Evolutionary conservation across 176 grass and related monocot species (phyloP).

Genomic region (Rhipidocladum racemiflorum): DNA sequence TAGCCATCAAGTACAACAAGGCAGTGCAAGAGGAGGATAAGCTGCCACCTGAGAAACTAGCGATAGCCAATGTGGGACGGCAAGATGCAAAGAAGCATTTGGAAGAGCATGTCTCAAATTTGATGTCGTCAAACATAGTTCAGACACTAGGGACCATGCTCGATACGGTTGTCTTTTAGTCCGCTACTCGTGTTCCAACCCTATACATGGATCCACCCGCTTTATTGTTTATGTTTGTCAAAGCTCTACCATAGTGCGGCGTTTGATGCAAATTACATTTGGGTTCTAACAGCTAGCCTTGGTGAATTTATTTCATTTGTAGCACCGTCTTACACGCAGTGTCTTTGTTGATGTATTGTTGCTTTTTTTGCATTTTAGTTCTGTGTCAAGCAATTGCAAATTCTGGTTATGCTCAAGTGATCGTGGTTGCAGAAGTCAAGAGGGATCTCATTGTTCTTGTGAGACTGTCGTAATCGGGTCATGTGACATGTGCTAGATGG

Average conservation of each 20-base stretch:
- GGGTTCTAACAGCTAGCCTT: conserved; percentile 3
- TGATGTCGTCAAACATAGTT: conserved; percentile 98
- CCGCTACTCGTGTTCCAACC: not conserved
- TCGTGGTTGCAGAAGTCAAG: not conserved
- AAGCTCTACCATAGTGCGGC: not conserved
- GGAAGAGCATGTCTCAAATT: conserved; percentile 93
- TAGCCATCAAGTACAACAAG: conserved; percentile 97
- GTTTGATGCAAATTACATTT: not conserved
- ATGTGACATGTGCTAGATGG: not conserved
- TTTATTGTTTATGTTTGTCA: not conserved
- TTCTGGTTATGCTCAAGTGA: not conserved
- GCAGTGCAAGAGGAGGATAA: conserved; percentile 99
- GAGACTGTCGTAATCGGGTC: not conserved
- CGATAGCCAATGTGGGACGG: conserved; percentile 90
- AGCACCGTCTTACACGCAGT: not conserved
- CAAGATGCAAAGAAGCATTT: conserved; percentile 99
- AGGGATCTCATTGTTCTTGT: no score
- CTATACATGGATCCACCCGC: not conserved
- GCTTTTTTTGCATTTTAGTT: no score
- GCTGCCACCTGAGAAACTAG: conserved; percentile 85
- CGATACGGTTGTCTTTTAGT: conserved; percentile 88
- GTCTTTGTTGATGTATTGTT: not conserved
- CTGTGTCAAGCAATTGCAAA: not conserved
- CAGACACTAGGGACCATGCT: conserved; percentile 98
- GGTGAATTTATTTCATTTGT: not conserved